Conservation (phyloP, 805 yeast genomes). For the Wickerhamomyces bovis region DNA sequence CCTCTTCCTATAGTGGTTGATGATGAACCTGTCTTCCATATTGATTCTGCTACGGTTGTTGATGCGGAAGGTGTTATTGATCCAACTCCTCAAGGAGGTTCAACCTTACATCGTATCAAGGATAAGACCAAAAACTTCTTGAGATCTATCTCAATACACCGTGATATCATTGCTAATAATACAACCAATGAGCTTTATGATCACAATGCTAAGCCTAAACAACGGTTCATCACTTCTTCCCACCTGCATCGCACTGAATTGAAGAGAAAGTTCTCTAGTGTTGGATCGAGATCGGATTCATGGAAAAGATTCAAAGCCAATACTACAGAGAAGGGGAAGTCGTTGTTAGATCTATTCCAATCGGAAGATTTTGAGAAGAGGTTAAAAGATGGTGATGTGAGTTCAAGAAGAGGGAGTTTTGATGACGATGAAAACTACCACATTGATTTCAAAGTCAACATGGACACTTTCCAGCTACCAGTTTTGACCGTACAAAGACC, state of each 20-base stretch:
- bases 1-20: background rate
- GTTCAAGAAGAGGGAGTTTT: background rate
- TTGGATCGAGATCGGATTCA: conserved; percentile 2
- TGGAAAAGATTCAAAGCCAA: conserved; percentile 6
- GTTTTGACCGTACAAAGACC: background rate
- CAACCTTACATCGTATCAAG: conserved; percentile 8
- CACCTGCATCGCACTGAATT: background rate
- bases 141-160: conserved; percentile 2
- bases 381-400: conserved; percentile 3
- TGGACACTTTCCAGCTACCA: background rate
- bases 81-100: background rate
- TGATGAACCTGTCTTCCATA: background rate
- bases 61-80: conserved; percentile 4
- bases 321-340: conserved; percentile 1
- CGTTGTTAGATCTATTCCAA: conserved; percentile 4
- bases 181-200: background rate
- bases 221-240: background rate
- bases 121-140: conserved; percentile 3
- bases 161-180: background rate
- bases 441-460: conserved; percentile 5
- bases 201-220: background rate
- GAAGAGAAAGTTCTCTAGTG: conserved; percentile 6
- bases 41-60: conserved; percentile 5
- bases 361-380: conserved; percentile 8
- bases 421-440: conserved; percentile 4